Evolutionary conservation across 1,139 yeast genomes (phyloP).

Genomic region (Suzukiozyma palmioleophila): DNA sequence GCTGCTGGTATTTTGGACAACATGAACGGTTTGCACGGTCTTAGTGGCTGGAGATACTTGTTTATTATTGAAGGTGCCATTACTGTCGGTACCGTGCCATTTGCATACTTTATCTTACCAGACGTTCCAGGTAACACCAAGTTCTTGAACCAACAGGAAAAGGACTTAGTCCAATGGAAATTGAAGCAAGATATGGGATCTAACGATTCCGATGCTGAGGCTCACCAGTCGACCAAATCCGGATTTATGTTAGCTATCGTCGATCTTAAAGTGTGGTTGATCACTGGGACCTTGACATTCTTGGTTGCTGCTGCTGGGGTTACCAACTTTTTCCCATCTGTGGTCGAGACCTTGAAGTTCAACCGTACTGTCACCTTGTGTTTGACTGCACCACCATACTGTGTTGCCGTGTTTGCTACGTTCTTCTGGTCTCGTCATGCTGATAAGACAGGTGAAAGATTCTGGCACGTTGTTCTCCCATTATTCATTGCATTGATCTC

Average conservation of each 20-base stretch:
- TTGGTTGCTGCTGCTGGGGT: slow-evolving; percentile 57
- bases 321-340: slow-evolving; percentile 59
- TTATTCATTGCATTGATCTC: slow-evolving; percentile 41
- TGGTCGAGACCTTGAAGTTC: slow-evolving; percentile 52
- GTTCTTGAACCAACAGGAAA: slow-evolving; percentile 48
- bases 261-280: slow-evolving; percentile 45
- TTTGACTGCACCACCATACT: slow-evolving; percentile 59
- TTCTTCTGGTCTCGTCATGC: slow-evolving; percentile 55
- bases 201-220: slow-evolving; percentile 34
- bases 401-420: slow-evolving; percentile 50
- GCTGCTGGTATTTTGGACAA: slow-evolving; percentile 40
- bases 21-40: slow-evolving; percentile 34
- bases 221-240: slow-evolving; percentile 28
- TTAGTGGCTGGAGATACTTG: slow-evolving; percentile 67
- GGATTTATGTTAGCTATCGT: slow-evolving; percentile 37
- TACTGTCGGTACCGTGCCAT: slow-evolving; percentile 53
- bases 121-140: slow-evolving; percentile 61
- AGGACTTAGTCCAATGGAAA: slow-evolving; percentile 44
- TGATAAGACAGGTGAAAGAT: slow-evolving; percentile 54
- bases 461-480: slow-evolving; percentile 48
- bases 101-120: slow-evolving; percentile 62
- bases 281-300: slow-evolving; percentile 43
- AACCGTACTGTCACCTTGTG: slow-evolving; percentile 46
- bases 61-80: slow-evolving; percentile 71
- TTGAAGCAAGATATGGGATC: slow-evolving; percentile 37